These are phyloP conservation scores for Byssochlamys sp. DNA, from an alignment of 2,329 filamentous ascomycete species.

Conservation along the genomic window DNA sequence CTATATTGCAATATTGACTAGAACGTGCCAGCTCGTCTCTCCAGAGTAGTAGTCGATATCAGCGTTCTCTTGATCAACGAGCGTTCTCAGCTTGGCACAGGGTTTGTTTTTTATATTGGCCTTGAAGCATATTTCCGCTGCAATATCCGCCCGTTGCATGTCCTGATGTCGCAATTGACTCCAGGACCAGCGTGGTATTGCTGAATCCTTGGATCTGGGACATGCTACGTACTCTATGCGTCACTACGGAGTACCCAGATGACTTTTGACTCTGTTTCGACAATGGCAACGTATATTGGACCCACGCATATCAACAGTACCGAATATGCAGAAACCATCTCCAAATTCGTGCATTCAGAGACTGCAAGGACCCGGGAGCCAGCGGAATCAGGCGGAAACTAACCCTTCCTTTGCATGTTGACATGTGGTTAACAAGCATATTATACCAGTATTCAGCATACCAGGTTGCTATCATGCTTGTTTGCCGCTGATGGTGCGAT, in stretches of 20 bases:
- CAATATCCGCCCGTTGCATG: not conserved
- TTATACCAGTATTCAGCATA: not conserved
- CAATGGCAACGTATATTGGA: not conserved
- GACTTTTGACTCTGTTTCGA: not conserved
- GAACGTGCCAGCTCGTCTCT: not conserved
- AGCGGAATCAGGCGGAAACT: not conserved
- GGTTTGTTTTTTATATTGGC: not conserved
- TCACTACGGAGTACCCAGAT: not conserved
- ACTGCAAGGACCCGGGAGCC: not conserved
- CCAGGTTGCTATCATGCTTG: not conserved
- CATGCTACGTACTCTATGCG: not conserved
- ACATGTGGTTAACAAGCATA: not conserved
- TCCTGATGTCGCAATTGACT: not conserved
- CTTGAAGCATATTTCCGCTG: not conserved
- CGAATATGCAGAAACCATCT: not conserved
- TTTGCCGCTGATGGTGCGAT: not conserved
- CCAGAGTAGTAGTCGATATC: not conserved
- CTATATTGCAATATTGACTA: not conserved
- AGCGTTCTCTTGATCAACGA: not conserved
- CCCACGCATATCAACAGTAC: not conserved
- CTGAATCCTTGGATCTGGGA: not conserved
- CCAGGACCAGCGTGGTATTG: not conserved
- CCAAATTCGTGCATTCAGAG: not conserved
- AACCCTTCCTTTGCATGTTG: not conserved
- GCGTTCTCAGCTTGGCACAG: not conserved